These are phyloP conservation scores for Solanum microdontum DNA, from an alignment of 257 asterid species.

Conservation along the genomic window DNA sequence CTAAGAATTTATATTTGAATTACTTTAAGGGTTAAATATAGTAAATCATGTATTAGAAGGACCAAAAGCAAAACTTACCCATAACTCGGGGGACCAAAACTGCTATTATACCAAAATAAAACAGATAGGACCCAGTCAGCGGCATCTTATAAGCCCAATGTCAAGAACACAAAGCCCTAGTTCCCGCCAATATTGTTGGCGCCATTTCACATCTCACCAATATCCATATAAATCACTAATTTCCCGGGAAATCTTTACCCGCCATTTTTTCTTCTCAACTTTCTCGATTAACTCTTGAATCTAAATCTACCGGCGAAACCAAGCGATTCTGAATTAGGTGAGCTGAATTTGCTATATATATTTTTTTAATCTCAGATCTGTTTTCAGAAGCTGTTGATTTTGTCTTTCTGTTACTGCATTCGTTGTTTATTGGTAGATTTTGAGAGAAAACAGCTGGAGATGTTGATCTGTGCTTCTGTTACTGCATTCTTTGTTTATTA, in stretches of 20 bases:
- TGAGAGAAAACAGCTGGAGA: neutral
- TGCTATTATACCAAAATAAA: neutral
- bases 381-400: neutral
- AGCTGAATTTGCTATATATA: neutral
- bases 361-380: neutral
- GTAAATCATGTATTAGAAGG: neutral
- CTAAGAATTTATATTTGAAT: neutral
- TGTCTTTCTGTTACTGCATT: neutral
- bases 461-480: neutral
- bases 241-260: neutral
- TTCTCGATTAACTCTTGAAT: neutral
- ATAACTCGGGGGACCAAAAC: neutral
- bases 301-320: neutral
- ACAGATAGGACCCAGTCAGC: neutral
- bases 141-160: neutral
- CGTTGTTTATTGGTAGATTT: neutral
- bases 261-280: neutral
- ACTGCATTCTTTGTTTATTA: neutral
- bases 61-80: neutral
- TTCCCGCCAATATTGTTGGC: slow-evolving; percentile 53
- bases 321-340: neutral
- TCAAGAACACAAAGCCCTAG: slow-evolving; percentile 4
- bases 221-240: neutral
- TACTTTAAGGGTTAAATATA: neutral
- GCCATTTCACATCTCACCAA: slow-evolving; percentile 11